phyloP scores from a whole-genome alignment of 306 rosid genomes.

The Fragaria iinumae region DNA sequence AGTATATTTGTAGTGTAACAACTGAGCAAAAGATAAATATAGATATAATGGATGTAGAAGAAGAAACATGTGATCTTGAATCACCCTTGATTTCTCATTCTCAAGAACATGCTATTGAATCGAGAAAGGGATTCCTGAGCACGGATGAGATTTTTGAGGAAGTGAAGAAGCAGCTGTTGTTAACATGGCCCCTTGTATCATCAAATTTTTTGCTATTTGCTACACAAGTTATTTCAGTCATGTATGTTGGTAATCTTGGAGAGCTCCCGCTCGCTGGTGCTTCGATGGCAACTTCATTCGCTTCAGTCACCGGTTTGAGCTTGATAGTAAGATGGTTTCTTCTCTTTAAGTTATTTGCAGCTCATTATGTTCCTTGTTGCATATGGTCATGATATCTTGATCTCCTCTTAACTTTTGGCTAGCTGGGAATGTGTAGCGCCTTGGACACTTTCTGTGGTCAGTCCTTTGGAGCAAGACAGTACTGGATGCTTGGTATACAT shows the following conservation, averaged over 20 bases:
- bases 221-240: slow-evolving; percentile 1
- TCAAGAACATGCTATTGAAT: neutral
- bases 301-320: slow-evolving; percentile 1
- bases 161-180: slow-evolving; percentile 10
- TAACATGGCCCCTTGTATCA: neutral
- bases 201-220: slow-evolving; percentile 1
- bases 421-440: slow-evolving; percentile 6
- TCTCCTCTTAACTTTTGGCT: neutral
- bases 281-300: neutral
- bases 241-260: slow-evolving; percentile 6
- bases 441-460: neutral
- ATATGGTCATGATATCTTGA: neutral
- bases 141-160: neutral
- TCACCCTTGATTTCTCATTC: neutral
- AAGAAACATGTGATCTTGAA: neutral
- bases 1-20: neutral
- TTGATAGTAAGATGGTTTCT: neutral
- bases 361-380: neutral
- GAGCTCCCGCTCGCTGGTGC: neutral
- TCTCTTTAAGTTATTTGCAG: neutral
- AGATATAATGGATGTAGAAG: neutral
- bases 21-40: neutral
- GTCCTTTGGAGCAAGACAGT: neutral
- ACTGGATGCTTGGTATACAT: slow-evolving; percentile 3
- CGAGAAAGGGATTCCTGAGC: neutral